phyloP scores from a whole-genome alignment of 2,329 filamentous ascomycete genomes.

The Pseudogymnoascus sp. region DNA sequence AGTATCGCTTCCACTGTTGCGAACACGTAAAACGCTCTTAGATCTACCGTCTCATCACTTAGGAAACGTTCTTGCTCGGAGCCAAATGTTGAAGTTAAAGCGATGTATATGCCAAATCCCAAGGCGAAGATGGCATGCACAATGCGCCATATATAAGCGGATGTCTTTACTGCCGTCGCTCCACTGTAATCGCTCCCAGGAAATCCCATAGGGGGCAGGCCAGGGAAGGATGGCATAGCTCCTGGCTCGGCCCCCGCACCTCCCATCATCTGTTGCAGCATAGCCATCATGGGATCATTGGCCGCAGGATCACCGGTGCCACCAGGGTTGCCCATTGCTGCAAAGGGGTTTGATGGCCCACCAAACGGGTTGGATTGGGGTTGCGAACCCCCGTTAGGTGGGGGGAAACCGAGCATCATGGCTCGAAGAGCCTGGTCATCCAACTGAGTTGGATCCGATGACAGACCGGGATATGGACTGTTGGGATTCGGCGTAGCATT shows the following conservation, averaged over 20 bases:
- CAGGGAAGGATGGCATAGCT: slow-evolving; percentile 30
- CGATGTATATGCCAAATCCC: slow-evolving; percentile 60
- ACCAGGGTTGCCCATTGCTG: slow-evolving; percentile 27
- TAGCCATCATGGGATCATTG: slow-evolving; percentile 62
- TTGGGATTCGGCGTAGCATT: slow-evolving; percentile 22
- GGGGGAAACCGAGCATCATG: slow-evolving; percentile 53
- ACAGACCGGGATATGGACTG: slow-evolving; percentile 22
- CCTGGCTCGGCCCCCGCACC: slow-evolving; percentile 27
- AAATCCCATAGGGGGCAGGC: slow-evolving; percentile 34
- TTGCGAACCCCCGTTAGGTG: slow-evolving; percentile 25
- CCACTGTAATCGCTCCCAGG: slow-evolving; percentile 25
- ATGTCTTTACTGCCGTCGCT: slow-evolving; percentile 29
- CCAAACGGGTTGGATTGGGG: slow-evolving; percentile 30
- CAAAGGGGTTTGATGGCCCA: slow-evolving; percentile 23
- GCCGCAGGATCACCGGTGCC: slow-evolving; percentile 18
- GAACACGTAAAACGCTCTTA: slow-evolving; percentile 59
- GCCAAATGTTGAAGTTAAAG: slow-evolving; percentile 60
- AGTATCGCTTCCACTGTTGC: slow-evolving; percentile 66
- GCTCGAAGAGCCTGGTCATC: slow-evolving; percentile 55
- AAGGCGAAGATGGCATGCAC: slow-evolving; percentile 66
- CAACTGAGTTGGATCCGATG: slow-evolving; percentile 26
- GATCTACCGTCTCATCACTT: slow-evolving; percentile 16
- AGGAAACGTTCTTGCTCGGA: slow-evolving; percentile 46
- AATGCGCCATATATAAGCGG: slow-evolving; percentile 57
- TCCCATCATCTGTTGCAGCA: slow-evolving; percentile 66